Evolutionary conservation across 176 grass and related monocot species (phyloP).

Genomic region (Zizania latifolia): DNA sequence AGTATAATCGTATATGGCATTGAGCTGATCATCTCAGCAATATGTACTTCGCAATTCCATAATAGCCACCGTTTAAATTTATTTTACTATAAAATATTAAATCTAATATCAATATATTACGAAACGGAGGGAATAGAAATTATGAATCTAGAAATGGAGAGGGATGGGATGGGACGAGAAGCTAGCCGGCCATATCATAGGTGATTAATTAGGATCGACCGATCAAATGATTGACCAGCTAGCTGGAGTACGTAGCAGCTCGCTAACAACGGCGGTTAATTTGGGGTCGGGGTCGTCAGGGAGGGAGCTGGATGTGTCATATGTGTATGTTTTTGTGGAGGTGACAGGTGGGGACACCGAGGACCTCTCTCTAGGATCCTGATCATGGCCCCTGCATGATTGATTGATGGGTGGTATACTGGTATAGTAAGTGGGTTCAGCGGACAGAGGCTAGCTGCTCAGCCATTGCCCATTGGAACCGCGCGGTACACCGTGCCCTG

Average conservation of each 20-base stretch:
- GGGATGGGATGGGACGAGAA: conserved; percentile 10
- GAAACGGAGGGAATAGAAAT: no score
- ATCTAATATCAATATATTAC: no score
- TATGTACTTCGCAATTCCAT: no score
- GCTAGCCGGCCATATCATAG: neutral
- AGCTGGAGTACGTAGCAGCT: no score
- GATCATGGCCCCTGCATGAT: no score
- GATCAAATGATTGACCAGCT: no score
- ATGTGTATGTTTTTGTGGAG: no score
- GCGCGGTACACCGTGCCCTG: neutral
- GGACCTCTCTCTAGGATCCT: neutral
- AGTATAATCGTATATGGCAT: neutral
- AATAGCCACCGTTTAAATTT: no score
- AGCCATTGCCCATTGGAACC: neutral
- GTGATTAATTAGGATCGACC: neutral
- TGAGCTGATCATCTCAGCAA: neutral
- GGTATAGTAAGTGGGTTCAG: neutral
- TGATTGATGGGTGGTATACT: no score
- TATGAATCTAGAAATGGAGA: neutral
- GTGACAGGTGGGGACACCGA: neutral
- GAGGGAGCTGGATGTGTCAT: neutral
- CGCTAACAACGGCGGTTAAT: neutral
- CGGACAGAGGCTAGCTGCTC: neutral
- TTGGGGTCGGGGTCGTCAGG: neutral
- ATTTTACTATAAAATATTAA: no score